A percentile compares a stretch with the other conserved stretches of the same genome.
Evolutionary conservation across 225 moss, liverwort and hornwort genomes (phyloP).

Genomic region (Climacium dendroides): DNA sequence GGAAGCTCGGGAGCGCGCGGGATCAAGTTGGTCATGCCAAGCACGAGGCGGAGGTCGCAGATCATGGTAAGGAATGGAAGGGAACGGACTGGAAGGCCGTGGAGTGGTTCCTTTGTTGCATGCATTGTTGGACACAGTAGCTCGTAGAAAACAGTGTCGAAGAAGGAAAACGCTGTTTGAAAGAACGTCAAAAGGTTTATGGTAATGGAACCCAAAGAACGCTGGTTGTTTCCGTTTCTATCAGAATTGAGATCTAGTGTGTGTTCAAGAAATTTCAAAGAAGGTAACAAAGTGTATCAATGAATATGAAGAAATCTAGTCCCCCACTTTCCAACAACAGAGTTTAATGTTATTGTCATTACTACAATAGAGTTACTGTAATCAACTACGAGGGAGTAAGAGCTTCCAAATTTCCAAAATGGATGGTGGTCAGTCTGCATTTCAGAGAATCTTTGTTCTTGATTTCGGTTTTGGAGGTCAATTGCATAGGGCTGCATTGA

Average conservation of each 20-base stretch:
- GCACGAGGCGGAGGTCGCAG: constrained; percentile 12
- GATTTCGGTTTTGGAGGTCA: neutral
- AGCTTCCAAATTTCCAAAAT: neutral
- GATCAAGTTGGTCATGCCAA: constrained; percentile 14
- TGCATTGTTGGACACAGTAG: no score
- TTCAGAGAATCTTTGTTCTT: neutral
- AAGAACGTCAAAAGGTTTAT: neutral
- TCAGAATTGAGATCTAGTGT: neutral
- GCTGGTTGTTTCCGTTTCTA: neutral
- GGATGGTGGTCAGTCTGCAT: neutral
- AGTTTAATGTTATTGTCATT: neutral
- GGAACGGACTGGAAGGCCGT: neutral
- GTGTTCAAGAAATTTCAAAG: neutral
- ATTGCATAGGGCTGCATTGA: neutral
- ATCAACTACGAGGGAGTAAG: neutral
- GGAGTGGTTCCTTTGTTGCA: neutral
- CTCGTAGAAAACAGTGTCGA: neutral
- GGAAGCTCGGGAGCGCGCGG: neutral
- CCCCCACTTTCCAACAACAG: neutral
- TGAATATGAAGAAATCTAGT: neutral
- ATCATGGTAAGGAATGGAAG: constrained; percentile 11
- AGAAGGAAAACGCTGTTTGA: no score
- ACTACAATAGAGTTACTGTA: neutral
- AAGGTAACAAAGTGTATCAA: neutral
- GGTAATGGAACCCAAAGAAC: neutral